These are phyloP conservation scores for Pyronema domesticum DNA, from an alignment of 495 filamentous ascomycete genomes.

Conservation along the genomic window DNA sequence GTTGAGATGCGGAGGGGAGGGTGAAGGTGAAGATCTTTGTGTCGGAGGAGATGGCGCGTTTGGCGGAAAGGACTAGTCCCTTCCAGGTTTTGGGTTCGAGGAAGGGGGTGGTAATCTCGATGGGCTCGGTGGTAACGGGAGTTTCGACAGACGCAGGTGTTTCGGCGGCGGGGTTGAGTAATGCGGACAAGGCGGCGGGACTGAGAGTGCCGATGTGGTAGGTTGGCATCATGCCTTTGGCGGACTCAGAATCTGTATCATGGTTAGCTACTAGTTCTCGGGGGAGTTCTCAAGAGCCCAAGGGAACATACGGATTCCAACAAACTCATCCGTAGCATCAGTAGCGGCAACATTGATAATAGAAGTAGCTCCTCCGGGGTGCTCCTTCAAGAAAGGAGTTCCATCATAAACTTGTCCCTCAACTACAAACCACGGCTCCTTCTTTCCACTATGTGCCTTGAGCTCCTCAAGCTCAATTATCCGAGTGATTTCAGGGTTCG, in stretches of 20 bases:
- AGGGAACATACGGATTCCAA: slow-evolving; percentile 65
- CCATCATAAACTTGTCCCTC: slow-evolving; percentile 89
- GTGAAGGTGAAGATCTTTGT: slow-evolving; percentile 69
- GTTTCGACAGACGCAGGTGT: no score
- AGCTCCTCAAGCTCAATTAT: slow-evolving; percentile 57
- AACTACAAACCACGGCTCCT: slow-evolving; percentile 77
- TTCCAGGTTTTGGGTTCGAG: slow-evolving; percentile 55
- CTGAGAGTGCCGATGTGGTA: slow-evolving; percentile 76
- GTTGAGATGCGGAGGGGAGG: slow-evolving; percentile 40
- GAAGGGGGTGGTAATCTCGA: slow-evolving; percentile 33
- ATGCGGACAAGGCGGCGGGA: slow-evolving; percentile 34
- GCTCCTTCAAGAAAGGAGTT: slow-evolving; percentile 60
- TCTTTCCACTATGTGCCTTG: slow-evolving; percentile 44
- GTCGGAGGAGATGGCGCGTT: slow-evolving; percentile 55
- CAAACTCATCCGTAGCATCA: slow-evolving; percentile 84
- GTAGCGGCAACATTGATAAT: slow-evolving; percentile 70
- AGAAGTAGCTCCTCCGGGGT: slow-evolving; percentile 79
- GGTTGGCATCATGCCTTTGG: slow-evolving; percentile 74
- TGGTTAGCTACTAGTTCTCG: slow-evolving; percentile 6
- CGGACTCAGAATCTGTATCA: slow-evolving; percentile 63
- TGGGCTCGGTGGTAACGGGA: slow-evolving; percentile 4
- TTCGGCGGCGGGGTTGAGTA: slow-evolving; percentile 24
- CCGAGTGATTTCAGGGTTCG: slow-evolving; percentile 45
- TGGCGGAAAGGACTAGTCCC: slow-evolving; percentile 46
- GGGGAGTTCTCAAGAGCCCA: not conserved